Conservation (phyloP, 1,139 yeast species). For the Blastobotrys malaysiensis region DNA sequence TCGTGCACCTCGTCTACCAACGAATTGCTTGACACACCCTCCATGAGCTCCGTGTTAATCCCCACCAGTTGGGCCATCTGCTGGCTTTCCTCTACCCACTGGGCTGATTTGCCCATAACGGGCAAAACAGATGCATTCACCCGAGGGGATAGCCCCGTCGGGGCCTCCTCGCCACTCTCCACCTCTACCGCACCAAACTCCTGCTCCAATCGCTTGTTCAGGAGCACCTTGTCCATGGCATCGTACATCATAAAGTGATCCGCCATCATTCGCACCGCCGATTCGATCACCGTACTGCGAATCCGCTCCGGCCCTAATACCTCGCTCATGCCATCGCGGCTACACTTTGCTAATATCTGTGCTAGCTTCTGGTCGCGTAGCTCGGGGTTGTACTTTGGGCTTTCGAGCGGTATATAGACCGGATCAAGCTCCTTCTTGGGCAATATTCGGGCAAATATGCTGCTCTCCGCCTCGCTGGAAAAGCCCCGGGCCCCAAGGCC, state of each 20-base stretch:
- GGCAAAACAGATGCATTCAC: not conserved
- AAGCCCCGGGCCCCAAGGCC: not conserved
- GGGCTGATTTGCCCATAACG: not conserved
- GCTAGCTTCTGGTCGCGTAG: not conserved
- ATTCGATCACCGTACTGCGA: slow-evolving; percentile 23
- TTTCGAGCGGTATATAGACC: not conserved
- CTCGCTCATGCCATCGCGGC: slow-evolving; percentile 16
- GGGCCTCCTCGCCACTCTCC: not conserved
- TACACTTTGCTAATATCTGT: slow-evolving; percentile 1
- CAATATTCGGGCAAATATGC: not conserved
- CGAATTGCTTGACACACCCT: not conserved
- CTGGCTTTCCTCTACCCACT: not conserved
- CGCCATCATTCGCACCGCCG: slow-evolving; percentile 28
- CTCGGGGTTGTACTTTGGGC: not conserved
- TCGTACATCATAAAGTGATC: slow-evolving; percentile 26
- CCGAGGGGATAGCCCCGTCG: not conserved
- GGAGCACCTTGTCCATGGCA: slow-evolving; percentile 21
- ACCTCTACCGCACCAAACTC: slow-evolving; percentile 5
- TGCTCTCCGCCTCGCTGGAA: not conserved
- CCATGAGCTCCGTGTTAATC: not conserved
- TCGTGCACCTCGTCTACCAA: not conserved
- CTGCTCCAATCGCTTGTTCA: slow-evolving; percentile 18
- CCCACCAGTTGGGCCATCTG: not conserved
- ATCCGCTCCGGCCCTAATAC: slow-evolving; percentile 22
- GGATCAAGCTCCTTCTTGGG: not conserved